Evolutionary conservation across 2,329 filamentous ascomycete genomes (phyloP).

Genomic region (Phyllosticta citribraziliensis): DNA sequence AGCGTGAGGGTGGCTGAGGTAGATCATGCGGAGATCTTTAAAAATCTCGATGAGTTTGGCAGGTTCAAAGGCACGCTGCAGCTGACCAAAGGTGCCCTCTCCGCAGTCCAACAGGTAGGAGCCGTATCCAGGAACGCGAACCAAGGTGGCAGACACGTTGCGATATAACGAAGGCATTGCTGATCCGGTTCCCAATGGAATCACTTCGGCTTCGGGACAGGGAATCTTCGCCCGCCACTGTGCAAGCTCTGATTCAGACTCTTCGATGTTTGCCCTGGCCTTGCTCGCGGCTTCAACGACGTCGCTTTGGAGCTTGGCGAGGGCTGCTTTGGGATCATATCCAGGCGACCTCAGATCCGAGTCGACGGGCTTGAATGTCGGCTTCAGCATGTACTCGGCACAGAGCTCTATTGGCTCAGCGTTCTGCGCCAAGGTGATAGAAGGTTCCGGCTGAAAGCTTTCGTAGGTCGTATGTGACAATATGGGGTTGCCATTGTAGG

Average conservation of each 20-base stretch:
- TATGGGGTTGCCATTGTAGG: constrained; percentile 39
- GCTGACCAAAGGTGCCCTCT: constrained; percentile 82
- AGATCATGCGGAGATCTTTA: constrained; percentile 69
- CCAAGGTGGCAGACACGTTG: constrained; percentile 82
- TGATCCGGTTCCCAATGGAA: constrained; percentile 84
- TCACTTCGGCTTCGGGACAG: constrained; percentile 67
- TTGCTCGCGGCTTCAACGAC: constrained; percentile 45
- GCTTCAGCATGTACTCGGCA: constrained; percentile 30
- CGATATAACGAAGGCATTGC: constrained; percentile 85
- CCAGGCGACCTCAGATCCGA: constrained; percentile 3
- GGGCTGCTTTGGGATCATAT: constrained; percentile 31
- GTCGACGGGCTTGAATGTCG: constrained; percentile 30
- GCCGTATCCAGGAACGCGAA: constrained; percentile 76
- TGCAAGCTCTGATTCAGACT: constrained; percentile 37
- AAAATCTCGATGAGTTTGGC: constrained; percentile 61
- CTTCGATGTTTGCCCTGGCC: constrained; percentile 27
- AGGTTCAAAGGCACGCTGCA: constrained; percentile 61
- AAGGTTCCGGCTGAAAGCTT: constrained; percentile 8
- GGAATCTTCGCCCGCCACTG: constrained; percentile 57
- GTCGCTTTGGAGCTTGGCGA: constrained; percentile 29
- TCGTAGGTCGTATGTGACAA: neutral
- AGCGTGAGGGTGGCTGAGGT: constrained; percentile 92
- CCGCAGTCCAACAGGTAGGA: constrained; percentile 86
- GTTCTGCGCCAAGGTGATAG: constrained; percentile 12
- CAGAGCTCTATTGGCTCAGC: neutral